These are phyloP conservation scores for Diplosphaera chodatii DNA, from an alignment of 139 green algal species.

Conservation along the genomic window DNA sequence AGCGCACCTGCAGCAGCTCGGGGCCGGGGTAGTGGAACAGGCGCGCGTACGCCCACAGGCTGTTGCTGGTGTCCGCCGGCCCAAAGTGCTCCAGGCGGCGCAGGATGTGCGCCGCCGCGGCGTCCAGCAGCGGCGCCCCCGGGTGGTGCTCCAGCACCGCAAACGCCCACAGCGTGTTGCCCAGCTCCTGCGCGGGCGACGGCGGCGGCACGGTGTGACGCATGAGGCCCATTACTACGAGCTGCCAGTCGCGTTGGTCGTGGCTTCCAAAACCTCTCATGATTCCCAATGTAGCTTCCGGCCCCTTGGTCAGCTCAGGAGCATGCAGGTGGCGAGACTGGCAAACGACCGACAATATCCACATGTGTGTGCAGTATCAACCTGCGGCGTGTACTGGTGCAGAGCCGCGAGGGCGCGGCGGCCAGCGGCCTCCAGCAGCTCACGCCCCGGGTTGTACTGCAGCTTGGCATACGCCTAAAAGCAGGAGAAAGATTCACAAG, in stretches of 20 bases:
- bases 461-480: slow-evolving; percentile 46
- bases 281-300: no score
- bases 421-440: slow-evolving; percentile 31
- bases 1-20: slow-evolving; percentile 9
- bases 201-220: no score
- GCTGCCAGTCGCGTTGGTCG: no score
- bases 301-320: neutral
- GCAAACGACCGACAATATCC: no score
- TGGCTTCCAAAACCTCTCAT: no score
- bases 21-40: slow-evolving; percentile 25
- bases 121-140: slow-evolving; percentile 16
- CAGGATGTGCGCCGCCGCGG: slow-evolving; percentile 17
- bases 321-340: no score
- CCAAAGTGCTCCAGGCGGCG: slow-evolving; percentile 22
- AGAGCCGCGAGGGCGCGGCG: slow-evolving; percentile 13
- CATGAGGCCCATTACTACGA: no score
- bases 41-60: slow-evolving; percentile 41
- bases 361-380: neutral
- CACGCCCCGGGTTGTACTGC: slow-evolving; percentile 20
- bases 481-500: neutral
- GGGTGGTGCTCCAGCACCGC: slow-evolving; percentile 32
- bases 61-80: slow-evolving; percentile 35
- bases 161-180: slow-evolving; percentile 42
- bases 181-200: slow-evolving; percentile 25
- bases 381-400: slow-evolving; percentile 44